Evolutionary conservation across 768 basidiomycete genomes (phyloP), one percentile per base, ranked within the genome.

Genomic region (Clitopilus hobsonii): DNA sequence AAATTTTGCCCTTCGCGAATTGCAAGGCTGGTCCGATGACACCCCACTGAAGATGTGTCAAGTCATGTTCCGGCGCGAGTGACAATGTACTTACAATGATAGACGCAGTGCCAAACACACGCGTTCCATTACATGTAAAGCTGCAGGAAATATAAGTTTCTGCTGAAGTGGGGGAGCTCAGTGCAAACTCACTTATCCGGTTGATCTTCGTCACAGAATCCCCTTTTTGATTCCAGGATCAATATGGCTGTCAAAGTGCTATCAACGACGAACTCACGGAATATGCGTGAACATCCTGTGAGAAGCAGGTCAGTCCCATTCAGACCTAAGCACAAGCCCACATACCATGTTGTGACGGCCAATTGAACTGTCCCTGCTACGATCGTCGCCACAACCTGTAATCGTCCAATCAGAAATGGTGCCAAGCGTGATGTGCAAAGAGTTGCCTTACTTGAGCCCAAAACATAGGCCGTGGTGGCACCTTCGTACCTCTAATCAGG

Each of bases 351-450:
- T 61, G 86, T 85, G 2, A 88, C 83, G 4, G 76, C 83, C 4
- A 88, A 72, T 61, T 88, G 86, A 10, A 82, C 80, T 5, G 86
- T 88, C 29, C 82, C 86, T 0, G 85, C 82, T 38, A 90, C 65
- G 13, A 78, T 60, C 13, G 78, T 77, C 4, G 83, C 88, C 28
- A 84, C 74, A 29, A 91, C 63, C 73, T 71, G 36, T 32, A 32
- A 16, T 7, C 30, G 16, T 7, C 7, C 30, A 32, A 16, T 32
- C 30, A 32, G 30, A 32, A 7, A 32, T 32, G 30, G 8, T 16
- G 16, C 30, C 8, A 7, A 7, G 16, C 16, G 30, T 32, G 30
- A 7, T 16, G 7, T 32, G 7, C 16, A 32, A 7, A 32, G 16
- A 7, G 16, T 32, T 32, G n/a, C 30, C 61, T 38, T 60, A 73